phyloP scores from a whole-genome alignment of 345 rosid genomes.

The Eutrema heterophyllum region DNA sequence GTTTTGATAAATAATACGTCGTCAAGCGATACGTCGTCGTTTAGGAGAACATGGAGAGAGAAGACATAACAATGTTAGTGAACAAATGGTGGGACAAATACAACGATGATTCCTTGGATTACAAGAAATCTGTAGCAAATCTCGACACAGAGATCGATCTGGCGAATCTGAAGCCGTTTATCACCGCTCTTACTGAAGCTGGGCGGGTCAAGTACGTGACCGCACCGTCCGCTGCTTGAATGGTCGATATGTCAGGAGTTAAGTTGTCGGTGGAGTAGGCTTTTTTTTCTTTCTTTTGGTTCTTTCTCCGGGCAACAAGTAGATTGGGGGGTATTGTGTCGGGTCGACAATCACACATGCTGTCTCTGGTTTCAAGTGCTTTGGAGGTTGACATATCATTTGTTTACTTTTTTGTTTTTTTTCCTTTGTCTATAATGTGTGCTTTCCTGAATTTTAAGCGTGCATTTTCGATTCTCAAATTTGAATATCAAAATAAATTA shows the following conservation, averaged over 20 bases:
- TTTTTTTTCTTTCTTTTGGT: too few species aligned
- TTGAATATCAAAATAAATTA: too few species aligned
- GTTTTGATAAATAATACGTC: too few species aligned
- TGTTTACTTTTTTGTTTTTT: not conserved
- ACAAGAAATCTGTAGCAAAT: conserved; percentile 18
- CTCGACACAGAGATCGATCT: conserved; percentile 20
- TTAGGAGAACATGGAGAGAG: too few species aligned
- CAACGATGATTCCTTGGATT: conserved; percentile 59
- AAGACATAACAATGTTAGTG: conserved; percentile 69
- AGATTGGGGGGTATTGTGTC: not conserved
- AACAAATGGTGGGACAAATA: conserved; percentile 80
- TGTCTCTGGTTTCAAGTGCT: not conserved
- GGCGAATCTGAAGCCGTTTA: conserved; percentile 39
- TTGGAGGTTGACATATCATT: not conserved
- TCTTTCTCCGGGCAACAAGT: not conserved
- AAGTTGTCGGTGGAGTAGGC: too few species aligned
- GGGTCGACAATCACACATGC: not conserved
- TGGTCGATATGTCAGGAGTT: too few species aligned
- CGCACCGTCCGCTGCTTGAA: conserved; percentile 82
- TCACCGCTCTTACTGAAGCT: conserved; percentile 57
- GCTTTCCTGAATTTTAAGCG: not conserved
- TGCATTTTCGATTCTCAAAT: too few species aligned
- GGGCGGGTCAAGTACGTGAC: conserved; percentile 43
- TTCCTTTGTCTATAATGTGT: not conserved
- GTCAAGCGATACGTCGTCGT: too few species aligned